Conservation (phyloP, 139 green algal genomes). For the Chlorella sp. region DNA sequence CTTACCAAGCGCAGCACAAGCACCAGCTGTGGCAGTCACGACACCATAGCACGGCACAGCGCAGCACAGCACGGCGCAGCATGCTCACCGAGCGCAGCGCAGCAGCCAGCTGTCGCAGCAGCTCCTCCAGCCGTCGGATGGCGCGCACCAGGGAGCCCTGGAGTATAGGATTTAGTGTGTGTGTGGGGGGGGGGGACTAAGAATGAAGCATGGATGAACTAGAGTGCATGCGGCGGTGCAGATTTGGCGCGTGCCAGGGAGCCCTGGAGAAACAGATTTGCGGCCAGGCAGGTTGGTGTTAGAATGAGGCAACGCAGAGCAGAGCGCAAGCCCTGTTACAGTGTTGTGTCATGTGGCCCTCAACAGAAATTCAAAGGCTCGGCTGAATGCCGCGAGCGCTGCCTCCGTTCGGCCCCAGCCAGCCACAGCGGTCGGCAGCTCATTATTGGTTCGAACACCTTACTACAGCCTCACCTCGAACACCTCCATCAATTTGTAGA, state of each 20-base stretch:
- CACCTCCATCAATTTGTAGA: constrained; percentile 63
- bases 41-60: background rate
- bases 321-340: too few species aligned
- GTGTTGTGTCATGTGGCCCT: too few species aligned
- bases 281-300: too few species aligned
- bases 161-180: background rate
- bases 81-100: constrained; percentile 11
- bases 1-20: constrained; percentile 9
- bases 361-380: too few species aligned
- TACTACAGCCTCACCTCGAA: constrained; percentile 66
- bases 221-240: too few species aligned
- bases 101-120: constrained; percentile 72
- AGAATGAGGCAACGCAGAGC: too few species aligned
- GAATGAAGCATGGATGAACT: background rate
- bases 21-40: constrained; percentile 64
- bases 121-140: constrained; percentile 80
- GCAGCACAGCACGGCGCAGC: background rate
- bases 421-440: too few species aligned
- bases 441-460: too few species aligned
- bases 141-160: constrained; percentile 81
- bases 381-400: too few species aligned
- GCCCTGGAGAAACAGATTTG: too few species aligned
- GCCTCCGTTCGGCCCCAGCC: too few species aligned
- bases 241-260: too few species aligned
- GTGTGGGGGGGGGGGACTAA: background rate